Conservation (phyloP, 139 green algal genomes). For the Coelastrella sp. region DNA sequence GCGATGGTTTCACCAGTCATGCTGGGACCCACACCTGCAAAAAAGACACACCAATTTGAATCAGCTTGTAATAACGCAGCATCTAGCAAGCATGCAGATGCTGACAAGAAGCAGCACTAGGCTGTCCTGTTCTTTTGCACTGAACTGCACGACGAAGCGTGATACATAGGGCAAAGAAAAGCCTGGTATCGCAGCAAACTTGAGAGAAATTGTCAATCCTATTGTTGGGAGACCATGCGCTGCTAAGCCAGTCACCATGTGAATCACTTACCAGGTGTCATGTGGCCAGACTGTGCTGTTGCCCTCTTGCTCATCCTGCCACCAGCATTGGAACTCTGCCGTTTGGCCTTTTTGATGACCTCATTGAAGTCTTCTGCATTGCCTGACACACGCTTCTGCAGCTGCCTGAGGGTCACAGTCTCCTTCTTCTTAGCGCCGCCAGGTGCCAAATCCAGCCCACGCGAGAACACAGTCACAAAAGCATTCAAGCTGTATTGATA, state of each 20-base stretch:
- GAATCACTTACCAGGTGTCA: constrained; percentile 6
- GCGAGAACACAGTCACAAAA: constrained; percentile 83
- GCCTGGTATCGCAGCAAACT: no score
- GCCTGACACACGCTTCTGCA: constrained; percentile 56
- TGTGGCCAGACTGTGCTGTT: constrained; percentile 15
- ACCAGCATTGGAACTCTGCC: constrained; percentile 46
- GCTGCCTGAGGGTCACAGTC: constrained; percentile 47
- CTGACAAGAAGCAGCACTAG: no score
- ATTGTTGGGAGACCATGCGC: no score
- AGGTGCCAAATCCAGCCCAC: constrained; percentile 84
- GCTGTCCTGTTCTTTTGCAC: no score
- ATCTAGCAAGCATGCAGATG: no score
- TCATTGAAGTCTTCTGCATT: constrained; percentile 63
- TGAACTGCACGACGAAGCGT: no score
- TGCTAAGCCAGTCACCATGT: no score
- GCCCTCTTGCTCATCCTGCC: constrained; percentile 1
- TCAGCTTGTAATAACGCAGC: no score
- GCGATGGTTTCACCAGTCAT: not conserved
- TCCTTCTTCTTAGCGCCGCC: constrained; percentile 71
- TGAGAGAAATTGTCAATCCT: no score
- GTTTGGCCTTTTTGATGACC: constrained; percentile 67
- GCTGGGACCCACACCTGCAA: constrained; percentile 17
- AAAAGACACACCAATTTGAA: no score
- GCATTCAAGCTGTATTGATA: constrained; percentile 89
- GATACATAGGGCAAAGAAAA: no score